Percentiles rank a stretch among this genome's conserved stretches.
Evolutionary conservation across 2,329 filamentous ascomycete genomes (phyloP).

Genomic region (Aspergillus sojae): DNA sequence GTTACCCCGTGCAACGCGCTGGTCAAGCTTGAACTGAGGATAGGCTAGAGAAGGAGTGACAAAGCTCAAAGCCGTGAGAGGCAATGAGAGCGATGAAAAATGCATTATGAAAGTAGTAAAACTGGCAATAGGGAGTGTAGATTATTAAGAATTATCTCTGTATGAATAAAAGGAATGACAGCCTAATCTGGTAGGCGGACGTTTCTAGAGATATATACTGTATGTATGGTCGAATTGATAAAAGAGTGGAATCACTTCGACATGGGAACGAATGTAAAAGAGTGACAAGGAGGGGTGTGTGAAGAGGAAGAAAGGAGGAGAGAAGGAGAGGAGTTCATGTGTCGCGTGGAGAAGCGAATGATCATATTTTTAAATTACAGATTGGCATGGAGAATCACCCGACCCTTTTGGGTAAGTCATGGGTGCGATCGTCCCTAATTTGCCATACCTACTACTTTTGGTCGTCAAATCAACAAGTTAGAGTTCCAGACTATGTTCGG

Average conservation of each 20-base stretch:
- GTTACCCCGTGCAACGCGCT: conserved; percentile 15
- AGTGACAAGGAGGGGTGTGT: not conserved
- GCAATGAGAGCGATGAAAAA: conserved; percentile 26
- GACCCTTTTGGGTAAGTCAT: not conserved
- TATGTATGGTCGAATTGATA: not conserved
- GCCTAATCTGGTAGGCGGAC: conserved; percentile 13
- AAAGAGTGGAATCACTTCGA: not conserved
- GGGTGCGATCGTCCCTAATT: not conserved
- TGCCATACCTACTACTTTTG: not conserved
- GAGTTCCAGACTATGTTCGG: not conserved
- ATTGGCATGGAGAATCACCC: not conserved
- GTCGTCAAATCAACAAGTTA: not conserved
- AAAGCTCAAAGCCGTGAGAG: conserved; percentile 28
- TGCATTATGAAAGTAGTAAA: conserved; percentile 25
- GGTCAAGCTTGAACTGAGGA: conserved; percentile 17
- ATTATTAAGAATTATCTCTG: conserved; percentile 1
- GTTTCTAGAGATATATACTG: conserved; percentile 6
- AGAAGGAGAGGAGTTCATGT: conserved; percentile 4
- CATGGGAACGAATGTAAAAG: not conserved
- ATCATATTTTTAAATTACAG: conserved; percentile 4
- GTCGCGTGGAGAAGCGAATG: conserved; percentile 4
- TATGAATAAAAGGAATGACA: conserved; percentile 15
- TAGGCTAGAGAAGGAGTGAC: conserved; percentile 25
- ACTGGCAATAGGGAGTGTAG: conserved; percentile 6
- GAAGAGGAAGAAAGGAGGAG: conserved; percentile 10